Base-by-base conservation (phyloP, 371 early-diverging fungal species). In the Scutellospora calospora region DNA sequence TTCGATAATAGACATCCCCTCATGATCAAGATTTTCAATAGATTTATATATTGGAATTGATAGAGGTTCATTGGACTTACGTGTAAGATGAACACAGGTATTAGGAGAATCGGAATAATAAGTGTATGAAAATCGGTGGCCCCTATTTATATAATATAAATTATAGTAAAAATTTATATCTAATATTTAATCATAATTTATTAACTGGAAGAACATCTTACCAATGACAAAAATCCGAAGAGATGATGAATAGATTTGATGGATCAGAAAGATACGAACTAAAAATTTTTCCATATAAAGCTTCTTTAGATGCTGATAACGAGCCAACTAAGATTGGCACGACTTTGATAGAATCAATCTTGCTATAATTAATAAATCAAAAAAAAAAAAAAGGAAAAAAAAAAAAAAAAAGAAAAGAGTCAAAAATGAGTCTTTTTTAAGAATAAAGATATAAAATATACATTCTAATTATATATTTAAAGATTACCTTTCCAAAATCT, bases 201-300 rank as follows among this genome's bases (percentile, higher is more conserved):
- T 14, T 60, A 33, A 12, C 18, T 9, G 12, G 49, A 25, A 52
- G 49, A 0, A 54, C 16, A 22, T 54, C 9, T 81, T 87, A 95
- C 94, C 97, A 98, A 82, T 98, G 98, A 85, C 98, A 98, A 83
- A 98, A 98, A 83, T 98, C 98, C 2, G 95, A 94, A 14, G 98
- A 98, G 25, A 98, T 88, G 49, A 98, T 89, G 86, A 98, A 97
- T 16, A 97, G 84, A 63, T 90, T 94, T 55, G 87, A 81, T 2
- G 92, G 88, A 65, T 93, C 88, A 1, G 84, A 80, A 16, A 97
- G 86, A 82, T 96, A 97, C 1, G 89, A 90, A 1, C 92, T 90
- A 72, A 93, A 86, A 22, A 94, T 62, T 29, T 89, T 76, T 16
- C 95, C 95, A 83, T 92, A 96, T 65, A 85, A 74, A 38, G 83